Evolutionary conservation across 768 basidiomycete species (phyloP).

Genomic region (Wakefieldia striispora): DNA sequence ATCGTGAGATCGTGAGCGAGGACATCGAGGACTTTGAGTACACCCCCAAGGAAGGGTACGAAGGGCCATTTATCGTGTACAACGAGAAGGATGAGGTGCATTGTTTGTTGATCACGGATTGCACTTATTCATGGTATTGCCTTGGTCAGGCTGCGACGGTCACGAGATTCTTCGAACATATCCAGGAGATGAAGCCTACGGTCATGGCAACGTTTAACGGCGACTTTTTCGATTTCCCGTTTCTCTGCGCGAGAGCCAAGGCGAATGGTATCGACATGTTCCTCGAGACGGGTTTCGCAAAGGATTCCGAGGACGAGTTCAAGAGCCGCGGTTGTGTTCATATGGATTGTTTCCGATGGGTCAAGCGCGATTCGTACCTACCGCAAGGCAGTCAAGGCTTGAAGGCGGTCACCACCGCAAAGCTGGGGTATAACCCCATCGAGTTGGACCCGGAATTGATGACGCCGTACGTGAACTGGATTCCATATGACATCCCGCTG

Average conservation of each 20-base stretch:
- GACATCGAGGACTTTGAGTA: slow-evolving; percentile 99
- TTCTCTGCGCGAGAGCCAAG: slow-evolving; percentile 82
- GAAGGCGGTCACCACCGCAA: slow-evolving; percentile 95
- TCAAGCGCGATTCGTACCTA: slow-evolving; percentile 97
- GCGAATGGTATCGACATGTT: slow-evolving; percentile 96
- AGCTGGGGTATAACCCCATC: slow-evolving; percentile 94
- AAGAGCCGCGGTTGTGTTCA: slow-evolving; percentile 91
- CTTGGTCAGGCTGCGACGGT: slow-evolving; percentile 70
- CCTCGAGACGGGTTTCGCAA: slow-evolving; percentile 88
- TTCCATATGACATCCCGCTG: neutral
- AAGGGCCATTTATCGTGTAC: slow-evolving; percentile 93
- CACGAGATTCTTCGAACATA: slow-evolving; percentile 87
- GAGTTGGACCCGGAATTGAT: slow-evolving; percentile 98
- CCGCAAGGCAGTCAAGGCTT: slow-evolving; percentile 98
- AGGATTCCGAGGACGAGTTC: slow-evolving; percentile 92
- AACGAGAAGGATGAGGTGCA: slow-evolving; percentile 90
- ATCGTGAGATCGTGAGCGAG: slow-evolving; percentile 94
- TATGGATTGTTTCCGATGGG: slow-evolving; percentile 99
- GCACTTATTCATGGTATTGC: neutral
- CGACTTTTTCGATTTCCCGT: slow-evolving; percentile 99
- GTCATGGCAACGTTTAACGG: slow-evolving; percentile 99
- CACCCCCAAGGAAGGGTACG: slow-evolving; percentile 96
- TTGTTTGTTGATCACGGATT: neutral
- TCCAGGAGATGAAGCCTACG: slow-evolving; percentile 90
- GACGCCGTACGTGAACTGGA: slow-evolving; percentile 76